These are phyloP conservation scores for Tripterygium wilfordii DNA, from an alignment of 177 flowering plant genomes.

Conservation along the genomic window DNA sequence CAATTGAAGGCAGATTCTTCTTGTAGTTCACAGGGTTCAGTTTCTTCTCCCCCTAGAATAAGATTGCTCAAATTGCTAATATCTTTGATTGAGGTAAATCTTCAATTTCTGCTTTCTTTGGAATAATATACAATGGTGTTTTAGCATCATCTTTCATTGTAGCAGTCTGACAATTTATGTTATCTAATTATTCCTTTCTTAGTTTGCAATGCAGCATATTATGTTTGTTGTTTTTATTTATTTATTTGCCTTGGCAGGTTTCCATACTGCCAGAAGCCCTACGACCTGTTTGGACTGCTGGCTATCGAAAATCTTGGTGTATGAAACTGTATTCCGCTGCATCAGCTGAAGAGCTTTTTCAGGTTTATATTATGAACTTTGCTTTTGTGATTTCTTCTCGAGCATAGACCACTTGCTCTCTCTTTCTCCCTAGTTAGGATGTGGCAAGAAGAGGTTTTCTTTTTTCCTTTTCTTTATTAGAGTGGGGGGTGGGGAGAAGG, in stretches of 20 bases:
- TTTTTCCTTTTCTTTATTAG: no score
- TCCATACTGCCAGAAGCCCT: conserved; percentile 67
- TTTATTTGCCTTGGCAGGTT: conserved; percentile 33
- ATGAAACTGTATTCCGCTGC: conserved; percentile 42
- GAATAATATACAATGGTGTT: no score
- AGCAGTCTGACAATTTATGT: no score
- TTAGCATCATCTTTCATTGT: no score
- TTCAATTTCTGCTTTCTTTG: no score
- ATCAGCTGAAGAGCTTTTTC: conserved; percentile 62
- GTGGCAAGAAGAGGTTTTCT: no score
- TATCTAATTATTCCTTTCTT: no score
- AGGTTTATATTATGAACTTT: conserved; percentile 48
- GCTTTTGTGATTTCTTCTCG: no score
- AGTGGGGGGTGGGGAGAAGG: no score
- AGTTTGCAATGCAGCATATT: no score
- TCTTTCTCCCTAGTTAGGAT: no score
- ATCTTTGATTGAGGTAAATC: conserved; percentile 62
- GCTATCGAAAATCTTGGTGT: conserved; percentile 58
- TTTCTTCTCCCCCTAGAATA: conserved; percentile 48
- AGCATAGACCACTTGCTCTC: no score
- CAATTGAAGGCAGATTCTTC: conserved; percentile 17
- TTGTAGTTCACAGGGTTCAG: conserved; percentile 11
- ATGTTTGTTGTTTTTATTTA: neutral
- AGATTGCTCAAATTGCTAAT: conserved; percentile 58
- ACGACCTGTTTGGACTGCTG: conserved; percentile 63